A percentile compares a stretch with the other conserved stretches of the same genome.
Conservation (phyloP, 2,329 filamentous ascomycete genomes). For the Fusarium buxicola region DNA sequence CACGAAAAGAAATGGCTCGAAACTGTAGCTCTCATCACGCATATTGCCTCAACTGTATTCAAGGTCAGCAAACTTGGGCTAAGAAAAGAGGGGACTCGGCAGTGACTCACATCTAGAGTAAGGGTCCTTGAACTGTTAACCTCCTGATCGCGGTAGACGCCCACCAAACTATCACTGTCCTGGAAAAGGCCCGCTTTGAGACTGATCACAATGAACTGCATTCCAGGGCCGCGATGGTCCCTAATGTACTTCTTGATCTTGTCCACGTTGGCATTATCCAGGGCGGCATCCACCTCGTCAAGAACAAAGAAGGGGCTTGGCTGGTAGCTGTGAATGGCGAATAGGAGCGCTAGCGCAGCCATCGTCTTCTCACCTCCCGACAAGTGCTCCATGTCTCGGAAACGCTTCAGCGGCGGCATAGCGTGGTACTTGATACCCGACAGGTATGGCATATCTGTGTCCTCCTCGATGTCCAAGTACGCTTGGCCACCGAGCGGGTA, state of each 20-base stretch:
- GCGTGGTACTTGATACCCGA: slow-evolving; percentile 98
- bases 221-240: slow-evolving; percentile 92
- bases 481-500: slow-evolving; percentile 91
- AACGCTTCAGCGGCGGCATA: slow-evolving; percentile 98
- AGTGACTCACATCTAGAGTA: slow-evolving; percentile 88
- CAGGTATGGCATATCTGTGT: slow-evolving; percentile 95
- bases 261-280: slow-evolving; percentile 98
- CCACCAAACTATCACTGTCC: slow-evolving; percentile 93
- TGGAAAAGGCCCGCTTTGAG: slow-evolving; percentile 97
- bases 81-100: not conserved
- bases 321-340: slow-evolving; percentile 96
- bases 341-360: slow-evolving; percentile 94
- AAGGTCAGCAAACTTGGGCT: slow-evolving; percentile 16
- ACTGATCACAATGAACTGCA: slow-evolving; percentile 99
- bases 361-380: slow-evolving; percentile 99
- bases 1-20: slow-evolving; percentile 6
- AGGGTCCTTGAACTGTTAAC: slow-evolving; percentile 92
- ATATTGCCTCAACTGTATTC: slow-evolving; percentile 51
- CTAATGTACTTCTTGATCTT: slow-evolving; percentile 97
- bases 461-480: slow-evolving; percentile 92
- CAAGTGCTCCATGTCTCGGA: slow-evolving; percentile 98
- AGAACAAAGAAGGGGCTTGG: slow-evolving; percentile 97
- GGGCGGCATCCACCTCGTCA: slow-evolving; percentile 95
- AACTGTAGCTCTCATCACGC: slow-evolving; percentile 38
- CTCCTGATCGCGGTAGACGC: slow-evolving; percentile 94